Percentiles rank a stretch among this genome's conserved stretches.
Evolutionary conservation across 2,329 filamentous ascomycete genomes (phyloP).

Genomic region (Colletotrichum higginsianum): DNA sequence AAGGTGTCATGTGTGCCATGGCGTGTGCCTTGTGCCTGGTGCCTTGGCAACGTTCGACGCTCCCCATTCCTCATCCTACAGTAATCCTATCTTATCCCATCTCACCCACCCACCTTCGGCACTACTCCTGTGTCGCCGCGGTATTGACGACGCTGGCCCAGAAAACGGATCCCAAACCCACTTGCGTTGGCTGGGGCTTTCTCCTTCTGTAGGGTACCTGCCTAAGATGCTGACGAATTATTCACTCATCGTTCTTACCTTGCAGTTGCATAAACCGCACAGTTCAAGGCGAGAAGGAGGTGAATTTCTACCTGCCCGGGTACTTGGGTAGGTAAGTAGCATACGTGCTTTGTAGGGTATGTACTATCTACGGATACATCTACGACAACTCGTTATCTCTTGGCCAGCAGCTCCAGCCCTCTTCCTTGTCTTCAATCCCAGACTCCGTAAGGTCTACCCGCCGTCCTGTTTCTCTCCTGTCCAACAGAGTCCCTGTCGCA

Average conservation of each 20-base stretch:
- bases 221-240: not conserved
- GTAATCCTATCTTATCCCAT: not conserved
- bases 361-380: not conserved
- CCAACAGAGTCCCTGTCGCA: conserved; percentile 7
- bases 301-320: too few relatives aligned
- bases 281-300: not conserved
- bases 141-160: conserved; percentile 14
- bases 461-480: conserved; percentile 8
- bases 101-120: not conserved
- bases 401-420: not conserved
- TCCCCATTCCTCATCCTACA: not conserved
- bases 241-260: not conserved
- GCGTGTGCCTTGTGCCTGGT: not conserved
- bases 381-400: conserved; percentile 3
- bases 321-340: too few relatives aligned
- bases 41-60: not conserved
- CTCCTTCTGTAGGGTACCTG: not conserved
- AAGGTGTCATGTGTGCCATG: too few relatives aligned
- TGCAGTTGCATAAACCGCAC: not conserved
- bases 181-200: conserved; percentile 3
- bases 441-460: not conserved
- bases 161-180: not conserved
- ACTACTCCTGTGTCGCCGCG: not conserved
- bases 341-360: too few relatives aligned
- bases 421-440: conserved; percentile 1